These are phyloP conservation scores for Leishmania arabica DNA, from an alignment of 208 protist genomes.

Conservation along the genomic window DNA sequence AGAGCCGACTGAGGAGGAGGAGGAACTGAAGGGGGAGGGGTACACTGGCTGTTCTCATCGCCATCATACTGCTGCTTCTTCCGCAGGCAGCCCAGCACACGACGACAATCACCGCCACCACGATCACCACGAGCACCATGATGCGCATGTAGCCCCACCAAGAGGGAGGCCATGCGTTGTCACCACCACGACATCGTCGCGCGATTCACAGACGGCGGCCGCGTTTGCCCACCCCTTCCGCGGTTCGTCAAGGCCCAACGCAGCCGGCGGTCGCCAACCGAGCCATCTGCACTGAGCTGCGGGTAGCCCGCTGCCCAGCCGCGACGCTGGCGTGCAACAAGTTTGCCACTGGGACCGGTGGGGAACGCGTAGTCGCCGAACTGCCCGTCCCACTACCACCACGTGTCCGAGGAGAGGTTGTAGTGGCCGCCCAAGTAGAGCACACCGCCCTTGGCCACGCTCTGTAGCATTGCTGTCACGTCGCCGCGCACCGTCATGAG, in stretches of 20 bases:
- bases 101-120: background rate
- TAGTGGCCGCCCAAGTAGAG: conserved; percentile 7
- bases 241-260: conserved; percentile 16
- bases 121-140: conserved; percentile 12
- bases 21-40: too few relatives aligned
- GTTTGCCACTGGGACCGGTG: background rate
- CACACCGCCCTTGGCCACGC: background rate
- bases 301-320: conserved; percentile 16
- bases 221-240: conserved; percentile 15
- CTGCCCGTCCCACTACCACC: background rate
- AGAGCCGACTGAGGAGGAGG: background rate
- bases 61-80: background rate
- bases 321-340: background rate
- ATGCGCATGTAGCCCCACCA: conserved; percentile 27
- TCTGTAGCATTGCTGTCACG: background rate
- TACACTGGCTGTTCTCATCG: too few relatives aligned
- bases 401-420: background rate
- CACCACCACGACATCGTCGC: background rate
- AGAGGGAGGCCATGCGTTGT: background rate
- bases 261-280: conserved; percentile 6
- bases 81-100: conserved; percentile 1
- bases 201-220: conserved; percentile 8
- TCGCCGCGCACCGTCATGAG: conserved; percentile 9
- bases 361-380: background rate
- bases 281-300: background rate